Percentiles rank a stretch among this genome's conserved stretches.
Conservation (phyloP, 148 eudicot genomes). For the Diospyros kaki region DNA sequence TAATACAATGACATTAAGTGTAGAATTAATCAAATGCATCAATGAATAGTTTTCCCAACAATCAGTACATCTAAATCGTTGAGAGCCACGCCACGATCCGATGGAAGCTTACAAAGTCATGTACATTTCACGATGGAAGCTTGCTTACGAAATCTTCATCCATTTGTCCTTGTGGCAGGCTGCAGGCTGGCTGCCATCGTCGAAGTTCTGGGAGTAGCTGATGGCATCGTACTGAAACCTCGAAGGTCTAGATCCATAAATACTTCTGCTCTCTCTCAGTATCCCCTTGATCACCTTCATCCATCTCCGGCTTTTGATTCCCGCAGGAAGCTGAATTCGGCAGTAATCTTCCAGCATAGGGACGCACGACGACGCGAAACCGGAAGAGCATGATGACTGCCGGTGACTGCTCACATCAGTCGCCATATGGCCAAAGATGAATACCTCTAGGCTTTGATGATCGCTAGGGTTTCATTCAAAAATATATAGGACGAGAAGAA, state of each 20-base stretch:
- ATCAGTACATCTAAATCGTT: no score
- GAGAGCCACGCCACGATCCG: no score
- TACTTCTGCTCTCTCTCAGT: conserved; percentile 46
- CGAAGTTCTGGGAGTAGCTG: conserved; percentile 79
- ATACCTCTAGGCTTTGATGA: no score
- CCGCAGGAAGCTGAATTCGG: conserved; percentile 25
- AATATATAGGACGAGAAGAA: not conserved
- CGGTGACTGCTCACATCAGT: conserved; percentile 10
- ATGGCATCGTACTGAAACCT: conserved; percentile 65
- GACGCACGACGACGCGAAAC: conserved; percentile 62
- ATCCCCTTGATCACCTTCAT: conserved; percentile 48
- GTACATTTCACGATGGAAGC: no score
- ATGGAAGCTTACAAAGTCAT: no score
- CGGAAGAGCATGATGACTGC: conserved; percentile 40
- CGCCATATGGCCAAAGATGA: conserved; percentile 9
- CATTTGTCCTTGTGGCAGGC: conserved; percentile 15
- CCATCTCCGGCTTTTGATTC: conserved; percentile 23
- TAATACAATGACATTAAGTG: no score
- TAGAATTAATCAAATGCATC: no score
- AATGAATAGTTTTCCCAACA: no score
- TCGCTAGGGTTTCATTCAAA: not conserved
- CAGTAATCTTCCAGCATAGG: conserved; percentile 58
- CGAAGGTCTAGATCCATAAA: conserved; percentile 33
- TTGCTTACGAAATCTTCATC: no score
- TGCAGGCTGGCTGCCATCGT: conserved; percentile 61